Base-by-base conservation (phyloP, 768 basidiomycete genomes). In the Coprinopsis strossmayeri region DNA sequence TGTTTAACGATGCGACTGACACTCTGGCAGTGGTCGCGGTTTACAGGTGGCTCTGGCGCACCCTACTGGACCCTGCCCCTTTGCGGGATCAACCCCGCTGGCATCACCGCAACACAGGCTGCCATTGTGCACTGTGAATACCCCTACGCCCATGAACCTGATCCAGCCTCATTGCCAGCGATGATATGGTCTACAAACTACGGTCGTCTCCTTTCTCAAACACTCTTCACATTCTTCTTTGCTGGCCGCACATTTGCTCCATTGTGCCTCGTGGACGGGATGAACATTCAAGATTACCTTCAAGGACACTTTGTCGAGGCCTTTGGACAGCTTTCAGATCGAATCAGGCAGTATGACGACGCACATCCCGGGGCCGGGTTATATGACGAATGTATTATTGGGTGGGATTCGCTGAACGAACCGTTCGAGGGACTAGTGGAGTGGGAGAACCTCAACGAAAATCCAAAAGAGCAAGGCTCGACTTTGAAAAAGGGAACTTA, bases 151-250 rank as follows among this genome's bases (percentile, higher is more conserved):
- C 72, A 74, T 38, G 59, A 65, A 0, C 76, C 90, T 3, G 73
- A 86, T 55, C 93, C 95, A 0, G 73, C 79, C 2, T 62, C 77
- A 0, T 75, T 92, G 52, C 95, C 96, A 3, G 81, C 87, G 41
- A 99, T 99, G 96, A 79, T 92, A 52, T 99, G 96, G 96, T 81
- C 84, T 5, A 97, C 95, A 21, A 97, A 98, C 61, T 97, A 97
- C 61, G 82, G 87, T 34, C 89, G 87, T 15, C 82, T 97, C 24
- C 79, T 86, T 44, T 82, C 82, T 17, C 88, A 92, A 61, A 95
- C 92, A 10, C 62, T 96, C 46, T 95, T 95, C 70, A 92, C 95
- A 5, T 77, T 99, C 53, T 98, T 97, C 75, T 98, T 89, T 62
- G 92, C 87, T 18, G 93, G 93, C 1, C 76, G 81, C 5, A 80